Base-by-base conservation (phyloP, 768 basidiomycete species). In the Paxillus rubicundulus region DNA sequence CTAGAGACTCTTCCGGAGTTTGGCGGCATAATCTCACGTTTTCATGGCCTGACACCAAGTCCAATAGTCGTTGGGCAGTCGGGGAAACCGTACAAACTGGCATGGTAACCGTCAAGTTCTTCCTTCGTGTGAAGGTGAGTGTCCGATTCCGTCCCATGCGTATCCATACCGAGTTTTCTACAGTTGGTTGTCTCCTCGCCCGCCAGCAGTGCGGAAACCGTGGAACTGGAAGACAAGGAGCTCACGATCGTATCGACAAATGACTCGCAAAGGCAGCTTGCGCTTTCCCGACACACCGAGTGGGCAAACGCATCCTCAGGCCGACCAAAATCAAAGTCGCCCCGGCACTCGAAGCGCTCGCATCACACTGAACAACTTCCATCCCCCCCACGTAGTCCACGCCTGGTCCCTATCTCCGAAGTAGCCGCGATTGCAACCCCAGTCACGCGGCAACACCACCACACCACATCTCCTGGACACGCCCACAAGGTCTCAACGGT, bases 81-180 rank as follows among this genome's bases (percentile, higher is more conserved):
- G 90, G 90, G 10, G 89, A 91, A 73, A 86, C 87, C 24, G 79
- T 89, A 58, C 74, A 78, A 56, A 85, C 85, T 38, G 75, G 81
- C 46, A 67, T 86, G 58, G 82, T 80, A 13, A 77, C 80, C 47
- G 79, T 90, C 48, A 79, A 78, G 64, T 93, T 89, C 67, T 83
- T 85, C 66, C 72, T 86, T 59, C 80, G 82, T 41, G 75, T 85
- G 58, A 88, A 87, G 79, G 85, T 89, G 50, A 58, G 50, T 41
- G n/a, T 1, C n/a, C 16, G 60, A 58, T 38, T 33, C 43, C 53
- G 12, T 47, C 48, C 34, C 48, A 42, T 43, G 51, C 47, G 61
- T 36, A 37, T 28, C 13, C 38, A 24, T 43, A 38, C 54, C 68
- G 47, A 58, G 53, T 47, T 34, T 55, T 47, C 45, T 54, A 39